Evolutionary conservation across 768 basidiomycete genomes (phyloP).

Genomic region (Lepiota brunneoincarnata): DNA sequence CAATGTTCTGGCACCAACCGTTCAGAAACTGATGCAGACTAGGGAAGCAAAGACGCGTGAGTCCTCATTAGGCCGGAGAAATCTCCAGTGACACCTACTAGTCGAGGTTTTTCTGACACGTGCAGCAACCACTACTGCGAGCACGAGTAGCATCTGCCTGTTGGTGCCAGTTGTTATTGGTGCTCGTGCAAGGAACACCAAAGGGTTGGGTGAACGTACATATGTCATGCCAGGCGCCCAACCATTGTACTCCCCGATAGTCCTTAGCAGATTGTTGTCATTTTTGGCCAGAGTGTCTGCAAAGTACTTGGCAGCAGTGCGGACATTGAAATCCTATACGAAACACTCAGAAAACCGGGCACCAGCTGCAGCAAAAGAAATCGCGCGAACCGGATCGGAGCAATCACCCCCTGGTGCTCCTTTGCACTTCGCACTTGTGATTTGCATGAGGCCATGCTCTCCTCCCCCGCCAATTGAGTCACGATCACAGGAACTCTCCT

Average conservation of each 20-base stretch:
- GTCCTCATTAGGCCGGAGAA: neutral
- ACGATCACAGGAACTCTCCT: slow-evolving; percentile 74
- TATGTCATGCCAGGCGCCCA: slow-evolving; percentile 60
- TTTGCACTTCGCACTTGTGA: slow-evolving; percentile 74
- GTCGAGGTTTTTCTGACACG: slow-evolving; percentile 82
- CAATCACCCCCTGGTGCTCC: slow-evolving; percentile 46
- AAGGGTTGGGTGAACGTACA: slow-evolving; percentile 30
- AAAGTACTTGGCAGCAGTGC: slow-evolving; percentile 60
- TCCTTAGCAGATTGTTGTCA: slow-evolving; percentile 52
- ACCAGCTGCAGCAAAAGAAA: slow-evolving; percentile 9
- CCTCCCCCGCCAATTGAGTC: slow-evolving; percentile 67
- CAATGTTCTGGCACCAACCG: slow-evolving; percentile 63
- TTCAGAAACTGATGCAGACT: slow-evolving; percentile 72
- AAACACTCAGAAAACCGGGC: neutral
- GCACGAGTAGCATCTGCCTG: slow-evolving; percentile 60
- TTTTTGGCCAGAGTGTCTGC: slow-evolving; percentile 42
- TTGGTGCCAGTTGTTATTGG: slow-evolving; percentile 5
- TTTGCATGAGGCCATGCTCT: slow-evolving; percentile 87
- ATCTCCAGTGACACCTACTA: slow-evolving; percentile 49
- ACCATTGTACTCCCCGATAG: slow-evolving; percentile 74
- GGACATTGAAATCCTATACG: slow-evolving; percentile 67
- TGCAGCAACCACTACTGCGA: slow-evolving; percentile 50
- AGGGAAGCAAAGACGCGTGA: slow-evolving; percentile 2
- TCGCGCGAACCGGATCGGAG: slow-evolving; percentile 41
- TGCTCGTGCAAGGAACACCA: neutral